Conservation (phyloP, 1,139 yeast species). For the Hansenula anomala region DNA sequence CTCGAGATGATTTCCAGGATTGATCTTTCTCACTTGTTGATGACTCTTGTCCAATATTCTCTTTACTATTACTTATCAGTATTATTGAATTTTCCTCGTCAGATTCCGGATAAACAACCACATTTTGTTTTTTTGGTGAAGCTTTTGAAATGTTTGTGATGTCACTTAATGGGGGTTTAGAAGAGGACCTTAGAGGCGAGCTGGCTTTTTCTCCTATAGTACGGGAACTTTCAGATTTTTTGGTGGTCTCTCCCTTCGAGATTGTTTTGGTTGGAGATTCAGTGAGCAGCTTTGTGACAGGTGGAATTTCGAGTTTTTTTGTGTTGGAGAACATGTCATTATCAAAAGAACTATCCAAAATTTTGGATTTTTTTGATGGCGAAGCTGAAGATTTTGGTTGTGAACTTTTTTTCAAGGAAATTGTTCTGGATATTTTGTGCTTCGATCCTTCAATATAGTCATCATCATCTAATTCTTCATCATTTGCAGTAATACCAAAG, state of each 20-base stretch:
- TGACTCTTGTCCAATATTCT: neutral
- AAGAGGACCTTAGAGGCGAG: neutral
- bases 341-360: constrained; percentile 19
- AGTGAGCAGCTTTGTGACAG: neutral
- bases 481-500: neutral
- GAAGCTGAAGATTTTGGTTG: constrained; percentile 8
- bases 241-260: too few relatives aligned
- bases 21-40: neutral
- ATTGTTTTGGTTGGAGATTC: too few relatives aligned
- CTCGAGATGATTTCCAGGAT: neutral
- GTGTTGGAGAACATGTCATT: constrained; percentile 15
- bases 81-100: constrained; percentile 14
- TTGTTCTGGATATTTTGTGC: neutral
- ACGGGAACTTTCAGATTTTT: too few relatives aligned
- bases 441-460: constrained; percentile 1
- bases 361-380: constrained; percentile 10
- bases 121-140: constrained; percentile 5
- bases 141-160: constrained; percentile 11
- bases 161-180: constrained; percentile 7
- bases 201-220: neutral
- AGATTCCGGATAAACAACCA: neutral
- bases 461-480: constrained; percentile 9
- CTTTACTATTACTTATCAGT: constrained; percentile 18
- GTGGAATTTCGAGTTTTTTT: constrained; percentile 3
- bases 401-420: constrained; percentile 1